Base-by-base conservation (phyloP, 2,329 filamentous ascomycete genomes). In the Cercospora sesami region DNA sequence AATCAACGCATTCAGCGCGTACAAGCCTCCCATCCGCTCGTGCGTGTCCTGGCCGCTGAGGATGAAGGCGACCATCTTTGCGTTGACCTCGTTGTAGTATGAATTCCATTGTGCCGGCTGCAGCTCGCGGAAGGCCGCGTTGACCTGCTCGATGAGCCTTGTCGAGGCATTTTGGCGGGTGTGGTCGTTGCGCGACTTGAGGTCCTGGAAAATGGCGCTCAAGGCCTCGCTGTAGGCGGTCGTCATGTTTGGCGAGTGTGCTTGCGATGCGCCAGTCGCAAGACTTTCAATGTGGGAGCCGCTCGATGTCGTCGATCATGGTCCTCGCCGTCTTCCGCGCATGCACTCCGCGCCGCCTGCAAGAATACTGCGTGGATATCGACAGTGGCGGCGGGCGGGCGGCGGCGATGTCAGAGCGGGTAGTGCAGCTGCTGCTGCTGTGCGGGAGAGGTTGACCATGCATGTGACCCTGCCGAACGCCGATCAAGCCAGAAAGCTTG, bases 1-100 rank as follows among this genome's bases (percentile, higher is more conserved):
- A 80, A 98, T 94, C 64, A 99, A 88, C 66, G 91, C 90, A 79
- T 97, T 94, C 69, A 99, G 87, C 68, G 94, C 94, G 75, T 95
- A 90, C 70, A 99, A 91, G 63, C 95, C 96, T 70, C 94, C 95
- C 66, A 97, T 89, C 67, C 93, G 90, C 78, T 99, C 95, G 74
- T 90, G 89, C 5, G 92, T 90, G 79, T 97, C 94, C 81, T 87
- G 90, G 71, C 93, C 92, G 79, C 94, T 92, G 59, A 93, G 89
- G 69, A 96, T 93, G 72, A 98, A 85, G 72, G 86, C 83, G 65
- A 87, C 87, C 74, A 92, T 90, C 67, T 87, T 86, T 76, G 87
- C 90, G 70, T 91, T 86, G 57, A 79, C 73, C 66, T 87, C 83
- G 76, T 86, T 87, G 78, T 91, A 91, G 79, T 89, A 90, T 72